These are phyloP conservation scores for Hawksworthiomyces lignivorus DNA, from an alignment of 2,329 filamentous ascomycete genomes.

Conservation along the genomic window DNA sequence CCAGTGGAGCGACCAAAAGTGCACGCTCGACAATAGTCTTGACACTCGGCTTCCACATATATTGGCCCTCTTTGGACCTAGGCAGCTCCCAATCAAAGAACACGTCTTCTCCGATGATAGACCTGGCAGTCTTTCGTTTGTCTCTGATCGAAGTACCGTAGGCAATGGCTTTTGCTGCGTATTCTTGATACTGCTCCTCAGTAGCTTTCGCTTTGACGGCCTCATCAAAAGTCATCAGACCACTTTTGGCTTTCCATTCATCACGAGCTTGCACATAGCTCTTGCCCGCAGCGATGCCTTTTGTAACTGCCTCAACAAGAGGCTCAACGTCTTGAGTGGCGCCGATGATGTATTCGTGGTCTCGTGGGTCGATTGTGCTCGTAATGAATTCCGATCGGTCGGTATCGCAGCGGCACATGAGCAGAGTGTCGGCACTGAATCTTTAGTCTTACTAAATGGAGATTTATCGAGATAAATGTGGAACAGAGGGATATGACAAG, in stretches of 20 bases:
- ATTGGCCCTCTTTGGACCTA: conserved; percentile 9
- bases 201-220: background rate
- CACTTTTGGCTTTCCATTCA: conserved; percentile 6
- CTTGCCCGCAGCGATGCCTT: conserved; percentile 19
- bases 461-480: too few relatives aligned
- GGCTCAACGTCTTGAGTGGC: conserved; percentile 24
- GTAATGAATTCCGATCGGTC: conserved; percentile 32
- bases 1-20: conserved; percentile 3
- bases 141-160: too few relatives aligned
- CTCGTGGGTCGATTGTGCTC: conserved; percentile 27
- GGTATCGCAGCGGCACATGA: conserved; percentile 31
- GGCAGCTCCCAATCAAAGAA: conserved; percentile 11
- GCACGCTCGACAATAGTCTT: conserved; percentile 10
- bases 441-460: too few relatives aligned
- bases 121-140: too few relatives aligned
- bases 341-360: conserved; percentile 31
- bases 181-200: background rate
- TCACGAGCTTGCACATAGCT: conserved; percentile 15
- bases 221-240: conserved; percentile 17
- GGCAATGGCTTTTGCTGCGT: too few relatives aligned
- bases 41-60: conserved; percentile 10
- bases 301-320: conserved; percentile 19
- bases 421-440: conserved; percentile 28
- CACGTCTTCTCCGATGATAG: too few relatives aligned
- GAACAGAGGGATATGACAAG: too few relatives aligned